Evolutionary conservation across 164 flowering plant genomes (phyloP).

Genomic region (Cinnamomum chago): DNA sequence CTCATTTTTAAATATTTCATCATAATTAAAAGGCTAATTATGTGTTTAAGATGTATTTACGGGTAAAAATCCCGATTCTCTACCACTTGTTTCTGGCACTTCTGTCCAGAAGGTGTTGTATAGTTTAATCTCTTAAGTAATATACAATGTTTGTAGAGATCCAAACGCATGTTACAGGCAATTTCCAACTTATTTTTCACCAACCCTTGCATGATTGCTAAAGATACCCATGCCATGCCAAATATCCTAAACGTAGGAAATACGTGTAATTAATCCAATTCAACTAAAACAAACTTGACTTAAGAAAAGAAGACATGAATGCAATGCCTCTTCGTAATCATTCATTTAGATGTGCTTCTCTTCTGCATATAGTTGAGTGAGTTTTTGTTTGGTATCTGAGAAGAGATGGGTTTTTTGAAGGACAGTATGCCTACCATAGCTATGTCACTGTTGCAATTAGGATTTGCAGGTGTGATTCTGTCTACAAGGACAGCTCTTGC

Average conservation of each 20-base stretch:
- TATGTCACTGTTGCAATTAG: conserved; percentile 41
- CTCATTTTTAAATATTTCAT: no score
- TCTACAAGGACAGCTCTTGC: conserved; percentile 48
- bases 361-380: not conserved
- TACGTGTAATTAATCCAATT: not conserved
- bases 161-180: not conserved
- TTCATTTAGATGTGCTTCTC: not conserved
- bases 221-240: not conserved
- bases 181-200: not conserved
- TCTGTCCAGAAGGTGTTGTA: no score
- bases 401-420: conserved; percentile 21
- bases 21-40: no score
- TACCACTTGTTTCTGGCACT: no score
- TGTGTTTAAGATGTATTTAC: no score
- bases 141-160: no score
- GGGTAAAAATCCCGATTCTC: no score
- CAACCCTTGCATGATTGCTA: not conserved
- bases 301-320: not conserved
- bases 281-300: not conserved
- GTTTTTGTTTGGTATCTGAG: not conserved
- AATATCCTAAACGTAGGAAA: not conserved
- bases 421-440: conserved; percentile 40
- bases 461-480: conserved; percentile 43
- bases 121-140: no score
- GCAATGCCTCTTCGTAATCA: no score